Conservation (phyloP, 129 eudicot genomes). For the Heracleum sosnowskyi region DNA sequence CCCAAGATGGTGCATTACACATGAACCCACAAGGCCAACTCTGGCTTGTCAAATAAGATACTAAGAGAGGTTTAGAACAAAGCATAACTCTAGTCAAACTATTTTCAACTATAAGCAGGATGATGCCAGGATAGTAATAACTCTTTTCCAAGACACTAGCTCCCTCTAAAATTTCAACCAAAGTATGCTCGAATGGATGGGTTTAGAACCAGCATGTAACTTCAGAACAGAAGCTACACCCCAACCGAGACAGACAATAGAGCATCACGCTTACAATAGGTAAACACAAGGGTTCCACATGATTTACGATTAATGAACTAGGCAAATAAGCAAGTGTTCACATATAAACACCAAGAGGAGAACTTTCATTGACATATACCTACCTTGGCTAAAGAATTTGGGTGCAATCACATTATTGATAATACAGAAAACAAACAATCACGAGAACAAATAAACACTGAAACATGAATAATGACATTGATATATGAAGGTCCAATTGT, state of each 20-base stretch:
- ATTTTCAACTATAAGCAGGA: neutral
- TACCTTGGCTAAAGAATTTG: neutral
- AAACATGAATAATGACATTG: no score
- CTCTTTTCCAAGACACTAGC: neutral
- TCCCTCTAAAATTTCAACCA: neutral
- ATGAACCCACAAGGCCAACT: neutral
- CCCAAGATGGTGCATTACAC: neutral
- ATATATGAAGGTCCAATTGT: no score
- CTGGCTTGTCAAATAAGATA: neutral
- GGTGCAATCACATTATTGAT: neutral
- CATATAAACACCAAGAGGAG: neutral
- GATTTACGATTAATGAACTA: neutral
- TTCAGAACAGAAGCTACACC: neutral
- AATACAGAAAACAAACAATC: neutral
- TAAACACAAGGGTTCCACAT: neutral
- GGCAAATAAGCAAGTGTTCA: neutral
- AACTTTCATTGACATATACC: neutral
- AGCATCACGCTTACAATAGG: neutral
- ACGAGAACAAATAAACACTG: no score
- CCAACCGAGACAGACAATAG: neutral
- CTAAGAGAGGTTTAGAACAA: no score
- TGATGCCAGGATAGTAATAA: neutral
- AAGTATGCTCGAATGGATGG: neutral
- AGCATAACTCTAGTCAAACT: neutral
- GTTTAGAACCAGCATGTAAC: neutral